These are phyloP conservation scores for Saturnispora quitensis DNA, from an alignment of 805 yeast genomes.

Conservation along the genomic window DNA sequence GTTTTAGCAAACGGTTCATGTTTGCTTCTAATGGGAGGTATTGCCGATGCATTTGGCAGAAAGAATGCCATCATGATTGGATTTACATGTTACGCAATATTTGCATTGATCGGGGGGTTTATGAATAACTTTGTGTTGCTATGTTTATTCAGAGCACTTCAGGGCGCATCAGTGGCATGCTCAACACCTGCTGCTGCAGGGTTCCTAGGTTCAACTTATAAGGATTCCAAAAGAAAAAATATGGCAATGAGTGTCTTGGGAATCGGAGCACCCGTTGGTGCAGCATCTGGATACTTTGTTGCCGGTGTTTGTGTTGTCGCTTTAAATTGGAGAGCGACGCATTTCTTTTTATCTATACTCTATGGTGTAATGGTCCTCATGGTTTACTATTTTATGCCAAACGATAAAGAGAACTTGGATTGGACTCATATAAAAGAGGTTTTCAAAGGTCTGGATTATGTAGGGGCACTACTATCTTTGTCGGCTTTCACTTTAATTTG, in stretches of 20 bases:
- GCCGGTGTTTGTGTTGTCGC: slow-evolving; percentile 36
- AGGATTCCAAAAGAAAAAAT: slow-evolving; percentile 33
- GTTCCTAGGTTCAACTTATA: slow-evolving; percentile 33
- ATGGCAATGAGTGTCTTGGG: slow-evolving; percentile 34
- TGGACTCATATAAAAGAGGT: slow-evolving; percentile 19
- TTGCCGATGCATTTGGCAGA: slow-evolving; percentile 42
- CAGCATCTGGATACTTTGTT: slow-evolving; percentile 32
- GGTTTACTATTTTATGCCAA: slow-evolving; percentile 28
- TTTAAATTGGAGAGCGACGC: slow-evolving; percentile 34
- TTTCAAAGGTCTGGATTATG: slow-evolving; percentile 29
- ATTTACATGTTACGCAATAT: slow-evolving; percentile 25
- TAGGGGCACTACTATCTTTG: slow-evolving; percentile 35
- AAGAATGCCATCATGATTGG: slow-evolving; percentile 31
- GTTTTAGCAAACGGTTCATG: slow-evolving; percentile 36
- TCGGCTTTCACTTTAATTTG: slow-evolving; percentile 34
- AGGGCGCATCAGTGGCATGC: slow-evolving; percentile 36
- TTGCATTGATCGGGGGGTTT: slow-evolving; percentile 30
- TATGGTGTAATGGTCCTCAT: slow-evolving; percentile 21
- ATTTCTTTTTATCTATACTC: slow-evolving; percentile 33
- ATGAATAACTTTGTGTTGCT: slow-evolving; percentile 30
- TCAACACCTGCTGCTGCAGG: slow-evolving; percentile 42
- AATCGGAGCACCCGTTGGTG: slow-evolving; percentile 42
- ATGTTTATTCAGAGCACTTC: slow-evolving; percentile 35
- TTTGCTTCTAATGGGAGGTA: slow-evolving; percentile 35
- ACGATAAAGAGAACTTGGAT: slow-evolving; percentile 23